phyloP scores from a whole-genome alignment of 331 rosid genomes.

The Dryas integrifolia region DNA sequence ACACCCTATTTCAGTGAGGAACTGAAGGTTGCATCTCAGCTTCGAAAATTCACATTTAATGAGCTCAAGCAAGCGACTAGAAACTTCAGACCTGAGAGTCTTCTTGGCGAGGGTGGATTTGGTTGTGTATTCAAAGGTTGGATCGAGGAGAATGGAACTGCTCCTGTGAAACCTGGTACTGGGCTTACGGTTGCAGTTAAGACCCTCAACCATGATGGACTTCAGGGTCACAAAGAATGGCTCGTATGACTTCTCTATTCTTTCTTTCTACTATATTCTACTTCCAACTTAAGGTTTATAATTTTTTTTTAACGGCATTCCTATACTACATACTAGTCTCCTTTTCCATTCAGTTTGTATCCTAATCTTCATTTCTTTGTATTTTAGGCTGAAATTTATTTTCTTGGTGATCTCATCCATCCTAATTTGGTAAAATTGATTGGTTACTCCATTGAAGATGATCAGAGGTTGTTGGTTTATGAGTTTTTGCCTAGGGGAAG shows the following conservation, averaged over 20 bases:
- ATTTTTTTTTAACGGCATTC: neutral
- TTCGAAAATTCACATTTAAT: constrained; percentile 71
- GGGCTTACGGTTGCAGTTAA: constrained; percentile 90
- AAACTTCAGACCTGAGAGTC: constrained; percentile 85
- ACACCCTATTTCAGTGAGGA: constrained; percentile 77
- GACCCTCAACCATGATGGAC: constrained; percentile 88
- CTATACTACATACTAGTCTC: neutral
- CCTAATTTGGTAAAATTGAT: constrained; percentile 74
- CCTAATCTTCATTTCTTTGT: constrained; percentile 20
- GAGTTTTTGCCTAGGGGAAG: constrained; percentile 92
- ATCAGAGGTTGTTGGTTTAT: constrained; percentile 73
- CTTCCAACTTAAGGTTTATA: neutral
- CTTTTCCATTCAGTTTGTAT: constrained; percentile 14
- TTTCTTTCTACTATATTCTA: constrained; percentile 11
- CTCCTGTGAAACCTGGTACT: constrained; percentile 87
- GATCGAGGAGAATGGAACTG: constrained; percentile 85
- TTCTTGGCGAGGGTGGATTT: constrained; percentile 90
- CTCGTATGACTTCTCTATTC: constrained; percentile 56
- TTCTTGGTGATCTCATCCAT: constrained; percentile 77
- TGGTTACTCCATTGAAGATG: constrained; percentile 85
- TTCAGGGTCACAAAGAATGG: constrained; percentile 99
- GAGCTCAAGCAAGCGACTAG: constrained; percentile 77
- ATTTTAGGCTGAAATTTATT: constrained; percentile 65
- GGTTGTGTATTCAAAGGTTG: constrained; percentile 88
- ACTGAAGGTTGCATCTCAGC: constrained; percentile 67